Evolutionary conservation across 805 yeast species (phyloP), one percentile per base, ranked within the genome.

Genomic region (Dipodascopsis tothii): DNA sequence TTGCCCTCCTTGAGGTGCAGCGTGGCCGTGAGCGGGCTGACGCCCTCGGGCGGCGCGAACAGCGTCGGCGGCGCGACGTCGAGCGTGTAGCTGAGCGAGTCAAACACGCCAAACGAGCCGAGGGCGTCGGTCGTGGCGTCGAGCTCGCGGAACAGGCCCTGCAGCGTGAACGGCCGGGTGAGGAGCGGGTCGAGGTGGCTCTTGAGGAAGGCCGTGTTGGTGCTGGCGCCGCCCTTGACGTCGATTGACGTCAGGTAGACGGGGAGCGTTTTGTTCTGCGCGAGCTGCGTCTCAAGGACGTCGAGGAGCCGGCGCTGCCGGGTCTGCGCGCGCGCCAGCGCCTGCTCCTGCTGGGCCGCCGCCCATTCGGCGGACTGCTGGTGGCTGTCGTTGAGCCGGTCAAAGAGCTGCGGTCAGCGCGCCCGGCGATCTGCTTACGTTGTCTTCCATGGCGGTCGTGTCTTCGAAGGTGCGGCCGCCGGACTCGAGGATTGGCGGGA

Each of bases 1-100:
- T 85, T 85, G 3, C 74, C 74, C 9, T 61, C 60, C 2, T 51
- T 41, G 14, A 63, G 45, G 30, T 41, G 33, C 9, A 62, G 39
- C 1, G 52, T 46, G 2, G 58, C 57, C 5, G 35, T 46, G 14
- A 62, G 20, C 16, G 55, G 43, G 3, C 43, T 33, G 27, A 22
- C 42, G 22, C 48, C 43, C 11, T 39, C 16, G 5, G 42, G 44
- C 2, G 49, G 30, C 27, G 35, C 46, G 14, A 43, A 47, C 5
- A 37, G 36, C 9, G 46, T 25, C 16, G 48, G 35, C 3, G 45
- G 38, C 3, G 49, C 22, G 5, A 48, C 38, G 35, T 60, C 64
- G 11, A 62, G 45, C 5, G 43, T 44, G 46, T 54, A 56, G n/a
- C 39, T 22, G 7, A 60, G 49, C 14, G 47, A 25, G 17, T 58